A percentile compares a stretch with the other conserved stretches of the same genome.
Conservation (phyloP, 441 rosid species). For the Gossypium gossypioides region DNA sequence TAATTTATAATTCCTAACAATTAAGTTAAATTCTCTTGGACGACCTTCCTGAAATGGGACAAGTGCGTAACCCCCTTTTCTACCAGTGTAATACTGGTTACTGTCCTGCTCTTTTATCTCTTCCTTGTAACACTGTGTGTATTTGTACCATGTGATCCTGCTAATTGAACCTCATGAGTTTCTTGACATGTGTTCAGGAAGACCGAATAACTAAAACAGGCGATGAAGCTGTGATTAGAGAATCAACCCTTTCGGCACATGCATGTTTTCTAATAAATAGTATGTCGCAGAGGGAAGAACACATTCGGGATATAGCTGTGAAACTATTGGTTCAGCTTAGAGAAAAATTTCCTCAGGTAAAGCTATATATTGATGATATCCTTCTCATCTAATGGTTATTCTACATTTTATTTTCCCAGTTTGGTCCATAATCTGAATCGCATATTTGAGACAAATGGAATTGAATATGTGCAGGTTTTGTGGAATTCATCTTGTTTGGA, state of each 20-base stretch:
- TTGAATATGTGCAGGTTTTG: constrained; percentile 56
- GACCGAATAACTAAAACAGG: constrained; percentile 71
- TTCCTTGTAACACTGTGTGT: not conserved
- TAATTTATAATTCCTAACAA: not conserved
- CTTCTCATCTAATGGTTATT: not conserved
- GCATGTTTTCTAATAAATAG: constrained; percentile 85
- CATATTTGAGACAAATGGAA: constrained; percentile 16
- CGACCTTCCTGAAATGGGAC: not conserved
- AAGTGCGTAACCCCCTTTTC: not conserved
- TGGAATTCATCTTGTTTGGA: constrained; percentile 96
- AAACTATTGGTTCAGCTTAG: constrained; percentile 82
- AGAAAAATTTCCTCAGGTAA: constrained; percentile 95
- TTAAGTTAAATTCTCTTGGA: not conserved
- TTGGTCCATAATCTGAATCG: constrained; percentile 11
- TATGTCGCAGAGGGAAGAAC: constrained; percentile 95
- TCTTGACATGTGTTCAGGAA: constrained; percentile 57
- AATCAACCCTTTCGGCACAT: constrained; percentile 69
- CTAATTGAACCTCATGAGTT: constrained; percentile 14
- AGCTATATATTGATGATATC: not conserved
- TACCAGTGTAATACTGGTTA: not conserved
- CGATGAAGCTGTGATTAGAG: constrained; percentile 70
- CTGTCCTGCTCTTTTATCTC: not conserved
- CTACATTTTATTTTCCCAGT: constrained; percentile 1
- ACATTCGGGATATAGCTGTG: constrained; percentile 74
- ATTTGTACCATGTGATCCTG: not conserved